phyloP scores from a whole-genome alignment of 2,329 filamentous ascomycete genomes.

The Xylaria sp. region DNA sequence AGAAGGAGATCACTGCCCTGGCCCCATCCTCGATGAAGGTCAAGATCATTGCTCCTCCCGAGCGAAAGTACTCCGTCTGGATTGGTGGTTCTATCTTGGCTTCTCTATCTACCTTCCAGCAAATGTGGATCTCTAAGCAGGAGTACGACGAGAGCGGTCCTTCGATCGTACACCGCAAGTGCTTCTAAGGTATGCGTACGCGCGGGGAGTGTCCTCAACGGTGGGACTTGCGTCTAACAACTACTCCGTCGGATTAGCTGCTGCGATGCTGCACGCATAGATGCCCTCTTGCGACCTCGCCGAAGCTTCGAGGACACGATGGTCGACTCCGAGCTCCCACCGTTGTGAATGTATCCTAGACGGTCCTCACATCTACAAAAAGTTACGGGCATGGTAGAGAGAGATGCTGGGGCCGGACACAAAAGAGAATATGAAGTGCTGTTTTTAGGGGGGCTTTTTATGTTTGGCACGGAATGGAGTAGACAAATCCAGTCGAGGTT shows the following conservation, averaged over 20 bases:
- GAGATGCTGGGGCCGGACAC: conserved; percentile 56
- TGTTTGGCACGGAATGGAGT: conserved; percentile 57
- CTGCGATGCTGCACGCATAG: conserved; percentile 38
- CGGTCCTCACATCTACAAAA: conserved; percentile 65
- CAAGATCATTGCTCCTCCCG: conserved; percentile 99
- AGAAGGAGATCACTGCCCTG: conserved; percentile 99
- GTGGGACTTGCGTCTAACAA: conserved; percentile 15
- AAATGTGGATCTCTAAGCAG: conserved; percentile 99
- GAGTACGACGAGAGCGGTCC: conserved; percentile 99
- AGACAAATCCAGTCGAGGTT: conserved; percentile 63
- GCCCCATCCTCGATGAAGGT: conserved; percentile 99
- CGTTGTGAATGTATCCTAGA: conserved; percentile 60
- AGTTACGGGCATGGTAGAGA: conserved; percentile 66
- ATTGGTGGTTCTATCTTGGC: conserved; percentile 99
- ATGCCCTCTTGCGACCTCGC: conserved; percentile 50
- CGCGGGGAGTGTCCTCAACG: background rate
- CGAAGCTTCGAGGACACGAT: conserved; percentile 58
- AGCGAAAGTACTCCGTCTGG: conserved; percentile 99
- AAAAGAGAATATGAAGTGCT: conserved; percentile 58
- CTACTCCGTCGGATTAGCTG: conserved; percentile 32
- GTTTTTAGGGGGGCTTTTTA: conserved; percentile 62
- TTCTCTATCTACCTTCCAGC: conserved; percentile 99
- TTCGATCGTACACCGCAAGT: conserved; percentile 99
- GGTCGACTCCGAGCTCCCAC: conserved; percentile 55
- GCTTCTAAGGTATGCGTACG: conserved; percentile 85